Conservation (phyloP, 306 rosid species). For the Mucuna pruriens region DNA sequence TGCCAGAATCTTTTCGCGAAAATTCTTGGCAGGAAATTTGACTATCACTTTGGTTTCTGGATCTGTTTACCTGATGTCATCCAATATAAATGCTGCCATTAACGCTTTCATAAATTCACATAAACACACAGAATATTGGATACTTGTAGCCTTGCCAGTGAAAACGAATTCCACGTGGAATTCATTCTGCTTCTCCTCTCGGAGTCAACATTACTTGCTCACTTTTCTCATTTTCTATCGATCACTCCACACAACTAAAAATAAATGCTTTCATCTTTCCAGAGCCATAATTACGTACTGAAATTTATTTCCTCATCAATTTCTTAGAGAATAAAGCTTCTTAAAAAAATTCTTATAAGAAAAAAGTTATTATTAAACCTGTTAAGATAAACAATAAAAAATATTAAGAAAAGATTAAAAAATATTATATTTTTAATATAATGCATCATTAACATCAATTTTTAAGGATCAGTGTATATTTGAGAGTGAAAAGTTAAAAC, state of each 20-base stretch:
- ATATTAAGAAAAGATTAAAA: no score
- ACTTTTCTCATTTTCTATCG: background rate
- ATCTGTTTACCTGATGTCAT: background rate
- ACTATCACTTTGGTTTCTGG: background rate
- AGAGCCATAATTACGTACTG: background rate
- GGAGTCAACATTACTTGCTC: background rate
- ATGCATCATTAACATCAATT: no score
- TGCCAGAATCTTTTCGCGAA: no score
- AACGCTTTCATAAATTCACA: background rate
- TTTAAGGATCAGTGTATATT: no score
- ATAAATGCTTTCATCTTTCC: background rate
- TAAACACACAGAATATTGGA: background rate
- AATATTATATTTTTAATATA: no score
- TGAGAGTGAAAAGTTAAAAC: no score
- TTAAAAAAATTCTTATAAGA: background rate
- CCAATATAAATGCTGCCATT: conserved; percentile 13
- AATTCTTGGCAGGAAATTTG: no score
- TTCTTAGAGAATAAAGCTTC: no score
- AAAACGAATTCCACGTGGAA: background rate
- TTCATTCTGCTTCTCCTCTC: background rate
- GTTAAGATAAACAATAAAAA: background rate
- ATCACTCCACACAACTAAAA: background rate
- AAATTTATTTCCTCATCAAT: background rate
- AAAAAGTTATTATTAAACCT: background rate
- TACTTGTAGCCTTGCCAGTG: background rate